These are phyloP conservation scores for Termitomyces sp. DNA, from an alignment of 768 basidiomycete species.

Conservation along the genomic window DNA sequence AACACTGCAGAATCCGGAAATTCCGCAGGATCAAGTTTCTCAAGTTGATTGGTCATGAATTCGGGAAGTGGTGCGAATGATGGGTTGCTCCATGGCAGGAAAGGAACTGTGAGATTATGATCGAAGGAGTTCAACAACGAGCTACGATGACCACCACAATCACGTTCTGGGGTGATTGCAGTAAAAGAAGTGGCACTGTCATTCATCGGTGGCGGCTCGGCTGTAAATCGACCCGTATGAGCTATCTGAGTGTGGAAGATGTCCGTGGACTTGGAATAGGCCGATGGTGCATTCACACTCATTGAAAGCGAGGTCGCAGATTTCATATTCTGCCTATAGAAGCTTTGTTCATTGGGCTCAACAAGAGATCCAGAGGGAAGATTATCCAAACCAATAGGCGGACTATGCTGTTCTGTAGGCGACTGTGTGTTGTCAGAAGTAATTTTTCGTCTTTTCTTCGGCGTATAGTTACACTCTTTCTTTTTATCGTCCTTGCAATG, in stretches of 20 bases:
- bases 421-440: constrained; percentile 20
- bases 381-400: constrained; percentile 7
- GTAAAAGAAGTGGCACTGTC: background rate
- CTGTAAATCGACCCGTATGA: constrained; percentile 27
- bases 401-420: constrained; percentile 5
- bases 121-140: background rate
- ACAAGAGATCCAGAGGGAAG: background rate
- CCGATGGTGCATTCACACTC: constrained; percentile 10
- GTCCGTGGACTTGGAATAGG: constrained; percentile 9
- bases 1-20: constrained; percentile 55
- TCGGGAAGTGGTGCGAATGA: constrained; percentile 58
- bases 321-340: constrained; percentile 44
- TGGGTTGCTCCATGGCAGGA: constrained; percentile 57
- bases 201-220: constrained; percentile 16
- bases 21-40: constrained; percentile 45
- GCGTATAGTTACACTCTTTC: constrained; percentile 64
- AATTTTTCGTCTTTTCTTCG: constrained; percentile 61
- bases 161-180: background rate
- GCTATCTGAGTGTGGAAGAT: background rate
- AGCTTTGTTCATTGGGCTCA: constrained; percentile 11
- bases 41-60: constrained; percentile 48
- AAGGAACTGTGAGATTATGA: constrained; percentile 6
- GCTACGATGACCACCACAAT: background rate
- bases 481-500: constrained; percentile 53
- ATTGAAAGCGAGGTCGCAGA: constrained; percentile 18